Percentiles rank a stretch among this genome's conserved stretches.
phyloP scores from a whole-genome alignment of 257 asterid species.

The Mentha longifolia region DNA sequence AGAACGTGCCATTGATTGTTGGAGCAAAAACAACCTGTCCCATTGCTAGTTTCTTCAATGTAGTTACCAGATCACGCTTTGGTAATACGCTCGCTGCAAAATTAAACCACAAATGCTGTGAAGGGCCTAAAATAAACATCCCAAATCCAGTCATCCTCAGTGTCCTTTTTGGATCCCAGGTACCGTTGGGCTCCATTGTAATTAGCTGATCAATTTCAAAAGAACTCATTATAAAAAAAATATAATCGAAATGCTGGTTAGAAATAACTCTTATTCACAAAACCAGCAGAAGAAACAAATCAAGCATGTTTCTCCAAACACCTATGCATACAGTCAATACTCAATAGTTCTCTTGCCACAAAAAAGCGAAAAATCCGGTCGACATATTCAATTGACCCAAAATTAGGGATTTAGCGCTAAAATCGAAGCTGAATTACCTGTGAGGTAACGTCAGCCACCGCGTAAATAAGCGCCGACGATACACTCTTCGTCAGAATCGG shows the following conservation, averaged over 20 bases:
- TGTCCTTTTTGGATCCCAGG: constrained; percentile 64
- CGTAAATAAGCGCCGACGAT: constrained; percentile 72
- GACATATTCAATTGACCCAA: constrained; percentile 16
- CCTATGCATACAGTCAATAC: too few species aligned
- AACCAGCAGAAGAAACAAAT: not conserved
- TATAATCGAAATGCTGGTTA: not conserved
- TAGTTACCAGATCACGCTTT: constrained; percentile 63
- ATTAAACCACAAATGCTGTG: constrained; percentile 86
- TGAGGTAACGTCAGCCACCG: constrained; percentile 80
- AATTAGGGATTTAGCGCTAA: not conserved
- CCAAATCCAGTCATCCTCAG: constrained; percentile 81
- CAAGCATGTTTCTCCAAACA: too few species aligned
- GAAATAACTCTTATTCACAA: constrained; percentile 1
- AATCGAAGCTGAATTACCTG: constrained; percentile 51
- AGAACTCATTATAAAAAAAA: constrained; percentile 11
- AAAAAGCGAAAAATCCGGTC: too few species aligned
- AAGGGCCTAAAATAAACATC: constrained; percentile 70
- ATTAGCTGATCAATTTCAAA: constrained; percentile 51
- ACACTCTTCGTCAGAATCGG: constrained; percentile 76
- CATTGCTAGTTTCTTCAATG: constrained; percentile 72
- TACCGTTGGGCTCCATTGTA: constrained; percentile 56
- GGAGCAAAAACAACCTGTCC: constrained; percentile 81
- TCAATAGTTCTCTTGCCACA: too few species aligned
- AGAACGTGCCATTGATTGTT: constrained; percentile 58
- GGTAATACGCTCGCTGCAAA: constrained; percentile 63